Evolutionary conservation across 2,329 filamentous ascomycete species (phyloP), one percentile per base, ranked within the genome.

Genomic region (Pseudonectria buxi): DNA sequence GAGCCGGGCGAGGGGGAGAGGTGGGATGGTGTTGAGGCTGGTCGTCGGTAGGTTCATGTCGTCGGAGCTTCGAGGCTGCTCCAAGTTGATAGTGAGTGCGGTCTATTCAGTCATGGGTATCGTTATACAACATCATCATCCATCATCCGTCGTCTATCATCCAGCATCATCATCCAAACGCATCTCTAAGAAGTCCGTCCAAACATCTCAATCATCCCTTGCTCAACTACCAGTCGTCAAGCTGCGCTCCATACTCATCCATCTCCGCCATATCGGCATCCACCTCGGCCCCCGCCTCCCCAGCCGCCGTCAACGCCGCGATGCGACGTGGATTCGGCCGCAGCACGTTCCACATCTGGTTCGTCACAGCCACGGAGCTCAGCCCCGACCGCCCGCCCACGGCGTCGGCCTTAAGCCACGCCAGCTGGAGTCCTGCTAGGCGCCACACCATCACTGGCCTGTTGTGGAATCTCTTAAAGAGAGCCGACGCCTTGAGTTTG

Each of bases 351-450:
- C 62, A 65, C 48, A 66, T 56, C 12, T 44, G 38, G 0, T 63
- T 54, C 2, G 56, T 57, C 16, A 72, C 52, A 0, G 59, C 32
- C 1, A 63, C 51, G 3, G 35, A 54, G 38, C 35, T 42, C 5
- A 38, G 39, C 3, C 43, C 37, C 1, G 31, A 26, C 15, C 22
- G 39, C 29, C 39, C 46, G 32, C 43, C 52, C 9, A 46, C 44
- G 24, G 35, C 27, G 14, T 36, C 43, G 0, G 63, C 60, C 46
- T 77, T 77, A 39, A 77, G 58, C 24, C 53, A 52, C 7, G 61
- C 64, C 3, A 76, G 58, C 47, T 76, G 71, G 2, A 53, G 56
- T 0, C 72, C 72, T 0, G 65, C 65, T 40, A 76, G 61, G 10
- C 52, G 53, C 69, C 71, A 77, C 1, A 60, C 49, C 34, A 76